Evolutionary conservation across 768 basidiomycete genomes (phyloP), one percentile per base, ranked within the genome.

Genomic region (Suillus variegatus): DNA sequence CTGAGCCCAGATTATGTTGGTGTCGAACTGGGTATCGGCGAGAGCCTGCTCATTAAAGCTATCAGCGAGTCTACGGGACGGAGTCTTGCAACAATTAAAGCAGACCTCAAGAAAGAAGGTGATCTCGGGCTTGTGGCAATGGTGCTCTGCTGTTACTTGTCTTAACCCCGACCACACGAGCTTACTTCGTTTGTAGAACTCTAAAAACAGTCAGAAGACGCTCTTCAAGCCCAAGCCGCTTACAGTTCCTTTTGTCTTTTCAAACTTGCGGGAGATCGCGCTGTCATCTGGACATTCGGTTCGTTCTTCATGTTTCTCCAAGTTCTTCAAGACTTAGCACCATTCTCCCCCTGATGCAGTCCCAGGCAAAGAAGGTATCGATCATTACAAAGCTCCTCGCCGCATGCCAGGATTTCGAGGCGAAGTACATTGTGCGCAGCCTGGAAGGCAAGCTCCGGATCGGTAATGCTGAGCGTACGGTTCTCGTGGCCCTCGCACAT

Each of bases 381-480:
- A 92, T 97, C 66, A 95, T 99, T 73, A 97, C 94, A 47, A 94
- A 95, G 74, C 84, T 99, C 3, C 84, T 99, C 3, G 95, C 96
- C 4, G 90, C 94, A 1, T 99, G 96, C 74, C 90, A 93, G 72
- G 94, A 89, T 65, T 80, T 86, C 38, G 97, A 99, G 78, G 96
- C 97, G 28, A 99, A 98, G 74, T 99, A 96, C 75, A 93, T 99
- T 69, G 90, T 99, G 43, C 90, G 97, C 47, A 95, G 93, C 74
- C 80, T 98, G 68, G 96, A 98, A 79, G 97, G 97, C 66, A 99
- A 99, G 77, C 85, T 99, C 44, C 87, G 97, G 16, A 99, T 99
- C 73, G 94, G 97, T 49, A 92, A 98, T 73, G 97, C 97, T 8
- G 97, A 99, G 75, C 90, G 94, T 63, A 96, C 95, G 0, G 90